phyloP scores from a whole-genome alignment of 2,329 filamentous ascomycete genomes.

The Hypoxylon sp. region DNA sequence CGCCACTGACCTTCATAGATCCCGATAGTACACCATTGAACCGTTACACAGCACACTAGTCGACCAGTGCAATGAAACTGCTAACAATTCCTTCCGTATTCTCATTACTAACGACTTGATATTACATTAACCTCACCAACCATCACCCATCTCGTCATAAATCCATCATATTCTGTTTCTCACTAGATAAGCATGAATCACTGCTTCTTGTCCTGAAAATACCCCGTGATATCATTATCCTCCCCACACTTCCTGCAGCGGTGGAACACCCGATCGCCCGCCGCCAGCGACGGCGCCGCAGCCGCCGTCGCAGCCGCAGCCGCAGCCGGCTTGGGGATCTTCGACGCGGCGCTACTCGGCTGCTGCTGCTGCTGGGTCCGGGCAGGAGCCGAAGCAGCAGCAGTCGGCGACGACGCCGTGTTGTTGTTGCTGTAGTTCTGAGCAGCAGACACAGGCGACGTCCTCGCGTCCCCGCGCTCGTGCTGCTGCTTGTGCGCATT shows the following conservation, averaged over 20 bases:
- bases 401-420: neutral
- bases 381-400: neutral
- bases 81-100: neutral
- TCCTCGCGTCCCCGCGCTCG: neutral
- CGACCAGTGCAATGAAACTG: too few species aligned
- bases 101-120: neutral
- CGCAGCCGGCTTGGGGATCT: neutral
- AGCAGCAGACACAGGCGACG: too few species aligned
- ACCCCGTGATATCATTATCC: conserved; percentile 35
- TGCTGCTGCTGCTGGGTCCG: neutral
- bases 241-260: conserved; percentile 32
- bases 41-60: too few species aligned
- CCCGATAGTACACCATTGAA: too few species aligned
- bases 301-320: conserved; percentile 1
- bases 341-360: neutral
- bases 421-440: neutral
- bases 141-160: neutral
- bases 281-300: neutral
- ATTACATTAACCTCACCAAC: neutral
- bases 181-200: neutral
- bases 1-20: too few species aligned
- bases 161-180: neutral
- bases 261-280: conserved; percentile 21
- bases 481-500: too few species aligned
- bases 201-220: conserved; percentile 16